Evolutionary conservation across 2,329 filamentous ascomycete species (phyloP), one percentile per base, ranked within the genome.

Genomic region (Chrysoporthe austroafricana): DNA sequence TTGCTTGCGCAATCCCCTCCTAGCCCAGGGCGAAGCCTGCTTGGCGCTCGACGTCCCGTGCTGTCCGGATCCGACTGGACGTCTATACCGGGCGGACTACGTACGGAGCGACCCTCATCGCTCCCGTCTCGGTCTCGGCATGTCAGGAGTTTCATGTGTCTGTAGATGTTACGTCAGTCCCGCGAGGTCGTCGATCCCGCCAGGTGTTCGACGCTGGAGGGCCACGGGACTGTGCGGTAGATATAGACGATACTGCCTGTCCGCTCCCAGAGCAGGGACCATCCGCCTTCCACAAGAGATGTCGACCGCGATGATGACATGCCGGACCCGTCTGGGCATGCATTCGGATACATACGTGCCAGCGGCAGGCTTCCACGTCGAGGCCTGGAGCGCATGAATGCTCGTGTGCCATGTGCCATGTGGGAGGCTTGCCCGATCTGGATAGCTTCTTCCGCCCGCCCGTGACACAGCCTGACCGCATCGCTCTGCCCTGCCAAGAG

Each of bases 1-100:
- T 67, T 67, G 65, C 68, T 67, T 69, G 68, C 68, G 68, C 68
- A 69, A 67, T 62, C 67, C 54, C 46, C 26, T 56, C 46, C 54
- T 26, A 26, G 44, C 26, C 58, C 57, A 39, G 21, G 44, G 46
- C 39, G 59, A 59, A 46, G 62, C 59, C 52, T 57, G 58, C 65
- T 70, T 68, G 68, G 68, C 68, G 66, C 18, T 43, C 26, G 32
- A 26, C 52, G 36, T 52, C 50, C 26, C 42, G 56, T 21, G 56
- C 34, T 16, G 32, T 48, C 46, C 21, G 62, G 52, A 61, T 56
- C 61, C 60, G 50, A 59, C 44, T 57, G 57, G 18, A 16, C 39
- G 50, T 26, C 2, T 2, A 26, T 2, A 26, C 26, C 26, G 26
- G 26, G 26, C 26, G 26, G 26, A 26, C 26, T 26, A 2, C 26